phyloP scores from a whole-genome alignment of 352 stramenopile species.

The Pythium monospermum region DNA sequence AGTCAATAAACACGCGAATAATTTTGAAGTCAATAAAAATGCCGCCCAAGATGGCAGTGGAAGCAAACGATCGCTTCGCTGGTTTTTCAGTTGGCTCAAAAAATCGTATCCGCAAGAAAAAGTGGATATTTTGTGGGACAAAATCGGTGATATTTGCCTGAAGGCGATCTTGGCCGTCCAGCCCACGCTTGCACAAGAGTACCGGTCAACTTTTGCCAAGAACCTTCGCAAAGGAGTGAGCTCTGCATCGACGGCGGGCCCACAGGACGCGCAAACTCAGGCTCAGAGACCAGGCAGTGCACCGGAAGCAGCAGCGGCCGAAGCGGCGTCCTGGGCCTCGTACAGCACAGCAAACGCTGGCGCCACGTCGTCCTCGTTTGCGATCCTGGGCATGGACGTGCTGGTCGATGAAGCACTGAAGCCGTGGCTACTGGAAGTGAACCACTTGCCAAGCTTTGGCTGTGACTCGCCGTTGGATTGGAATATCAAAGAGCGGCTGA shows the following conservation, averaged over 20 bases:
- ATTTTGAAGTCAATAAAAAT: slow-evolving; percentile 83
- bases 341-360: slow-evolving; percentile 19
- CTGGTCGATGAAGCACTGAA: slow-evolving; percentile 94
- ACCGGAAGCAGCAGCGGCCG: slow-evolving; percentile 8
- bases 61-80: slow-evolving; percentile 87
- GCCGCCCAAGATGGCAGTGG: slow-evolving; percentile 50
- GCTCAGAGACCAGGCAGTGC: slow-evolving; percentile 6
- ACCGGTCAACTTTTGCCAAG: slow-evolving; percentile 84
- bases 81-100: slow-evolving; percentile 91
- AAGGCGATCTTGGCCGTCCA: slow-evolving; percentile 93
- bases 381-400: slow-evolving; percentile 96
- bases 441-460: slow-evolving; percentile 94
- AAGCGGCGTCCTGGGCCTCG: slow-evolving; percentile 1
- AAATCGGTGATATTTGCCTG: slow-evolving; percentile 92
- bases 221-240: slow-evolving; percentile 64
- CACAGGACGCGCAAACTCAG: background rate
- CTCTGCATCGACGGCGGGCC: slow-evolving; percentile 24
- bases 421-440: slow-evolving; percentile 97
- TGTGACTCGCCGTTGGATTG: slow-evolving; percentile 94
- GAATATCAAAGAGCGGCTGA: slow-evolving; percentile 93
- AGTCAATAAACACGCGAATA: slow-evolving; percentile 88
- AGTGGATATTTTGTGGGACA: slow-evolving; percentile 83
- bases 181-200: slow-evolving; percentile 91
- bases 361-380: slow-evolving; percentile 67
- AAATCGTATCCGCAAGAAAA: slow-evolving; percentile 49